These are phyloP conservation scores for Lentithecium fluviatile DNA, from an alignment of 495 filamentous ascomycete species.

Conservation along the genomic window DNA sequence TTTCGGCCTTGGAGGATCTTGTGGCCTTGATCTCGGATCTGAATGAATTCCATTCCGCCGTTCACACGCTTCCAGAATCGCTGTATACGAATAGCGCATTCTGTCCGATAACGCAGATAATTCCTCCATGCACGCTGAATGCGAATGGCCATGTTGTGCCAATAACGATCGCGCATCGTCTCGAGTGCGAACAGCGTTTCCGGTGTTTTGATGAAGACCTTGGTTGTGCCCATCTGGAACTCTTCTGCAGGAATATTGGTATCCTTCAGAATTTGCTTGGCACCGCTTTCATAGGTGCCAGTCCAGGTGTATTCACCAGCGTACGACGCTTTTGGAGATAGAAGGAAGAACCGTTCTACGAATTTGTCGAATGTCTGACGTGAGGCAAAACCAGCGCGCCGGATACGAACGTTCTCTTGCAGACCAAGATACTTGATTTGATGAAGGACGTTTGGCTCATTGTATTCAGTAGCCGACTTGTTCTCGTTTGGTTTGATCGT, in stretches of 20 bases:
- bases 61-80: conserved; percentile 90
- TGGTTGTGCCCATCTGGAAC: conserved; percentile 95
- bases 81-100: conserved; percentile 92
- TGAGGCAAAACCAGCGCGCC: conserved; percentile 94
- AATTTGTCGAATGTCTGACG: conserved; percentile 98
- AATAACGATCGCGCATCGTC: conserved; percentile 95
- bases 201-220: conserved; percentile 97
- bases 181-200: conserved; percentile 97
- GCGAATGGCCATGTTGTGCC: conserved; percentile 98
- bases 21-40: conserved; percentile 88
- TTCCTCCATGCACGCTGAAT: conserved; percentile 98
- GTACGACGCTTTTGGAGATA: conserved; percentile 92
- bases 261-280: conserved; percentile 94
- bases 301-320: conserved; percentile 97
- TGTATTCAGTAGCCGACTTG: conserved; percentile 91
- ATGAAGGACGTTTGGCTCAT: conserved; percentile 86
- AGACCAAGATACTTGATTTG: conserved; percentile 99
- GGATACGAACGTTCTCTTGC: conserved; percentile 97
- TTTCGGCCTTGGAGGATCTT: conserved; percentile 77
- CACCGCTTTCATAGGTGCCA: conserved; percentile 78
- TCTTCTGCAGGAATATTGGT: conserved; percentile 92
- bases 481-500: conserved; percentile 99
- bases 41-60: conserved; percentile 80
- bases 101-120: conserved; percentile 85
- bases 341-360: conserved; percentile 92